Evolutionary conservation across 306 rosid genomes (phyloP).

Genomic region (Castanea sativa): DNA sequence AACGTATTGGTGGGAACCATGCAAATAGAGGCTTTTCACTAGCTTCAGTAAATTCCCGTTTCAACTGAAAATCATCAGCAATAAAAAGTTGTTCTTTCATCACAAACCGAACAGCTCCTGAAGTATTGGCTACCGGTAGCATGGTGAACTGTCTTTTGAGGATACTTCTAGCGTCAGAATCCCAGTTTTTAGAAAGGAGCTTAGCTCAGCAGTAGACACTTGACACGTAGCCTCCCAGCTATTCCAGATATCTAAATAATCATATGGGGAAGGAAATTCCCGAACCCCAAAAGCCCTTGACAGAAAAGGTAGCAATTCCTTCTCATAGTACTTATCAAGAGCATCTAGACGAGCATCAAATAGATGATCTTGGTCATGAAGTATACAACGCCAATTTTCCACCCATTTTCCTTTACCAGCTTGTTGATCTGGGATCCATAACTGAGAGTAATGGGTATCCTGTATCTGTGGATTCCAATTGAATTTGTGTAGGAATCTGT

Average conservation of each 20-base stretch:
- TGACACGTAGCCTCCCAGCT: conserved; percentile 8
- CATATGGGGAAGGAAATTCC: conserved; percentile 3
- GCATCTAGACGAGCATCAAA: conserved; percentile 4
- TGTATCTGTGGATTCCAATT: background rate
- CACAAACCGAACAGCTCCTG: conserved; percentile 5
- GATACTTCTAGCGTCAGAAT: background rate
- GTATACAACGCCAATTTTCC: background rate
- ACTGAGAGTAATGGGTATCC: background rate
- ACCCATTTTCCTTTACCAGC: conserved; percentile 17
- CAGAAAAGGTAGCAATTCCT: conserved; percentile 17
- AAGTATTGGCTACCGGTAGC: background rate
- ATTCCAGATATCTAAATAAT: conserved; percentile 26
- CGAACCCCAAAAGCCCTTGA: conserved; percentile 17
- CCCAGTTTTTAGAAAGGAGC: background rate
- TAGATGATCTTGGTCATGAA: conserved; percentile 11
- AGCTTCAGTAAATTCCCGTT: conserved; percentile 2
- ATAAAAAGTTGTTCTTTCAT: conserved; percentile 11
- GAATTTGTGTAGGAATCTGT: conserved; percentile 11
- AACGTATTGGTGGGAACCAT: conserved; percentile 6
- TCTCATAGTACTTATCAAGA: conserved; percentile 9
- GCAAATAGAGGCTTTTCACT: conserved; percentile 6
- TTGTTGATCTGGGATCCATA: conserved; percentile 11
- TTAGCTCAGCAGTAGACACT: conserved; percentile 4
- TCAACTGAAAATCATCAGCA: conserved; percentile 19
- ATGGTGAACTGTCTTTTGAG: background rate